phyloP scores from a whole-genome alignment of 2,329 filamentous ascomycete species.

The Cladosporium sp. region DNA sequence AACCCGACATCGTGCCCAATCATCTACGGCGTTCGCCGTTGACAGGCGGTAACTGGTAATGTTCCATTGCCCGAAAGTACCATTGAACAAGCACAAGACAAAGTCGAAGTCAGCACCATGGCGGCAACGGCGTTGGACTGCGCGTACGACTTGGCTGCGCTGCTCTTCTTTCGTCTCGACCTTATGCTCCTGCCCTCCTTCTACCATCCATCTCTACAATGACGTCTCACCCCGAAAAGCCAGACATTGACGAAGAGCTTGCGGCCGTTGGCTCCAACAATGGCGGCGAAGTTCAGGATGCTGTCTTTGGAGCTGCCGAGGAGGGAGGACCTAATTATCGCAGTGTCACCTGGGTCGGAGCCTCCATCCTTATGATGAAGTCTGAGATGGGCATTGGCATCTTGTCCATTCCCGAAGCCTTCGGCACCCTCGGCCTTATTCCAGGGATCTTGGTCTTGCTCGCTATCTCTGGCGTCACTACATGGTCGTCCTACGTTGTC shows the following conservation, averaged over 20 bases:
- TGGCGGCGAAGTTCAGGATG: slow-evolving; percentile 16
- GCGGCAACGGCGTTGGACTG: not conserved
- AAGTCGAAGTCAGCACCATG: not conserved
- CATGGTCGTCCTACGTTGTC: slow-evolving; percentile 46
- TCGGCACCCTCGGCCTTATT: slow-evolving; percentile 42
- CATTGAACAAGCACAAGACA: not conserved
- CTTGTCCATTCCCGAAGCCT: slow-evolving; percentile 43
- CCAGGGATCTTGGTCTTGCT: slow-evolving; percentile 43
- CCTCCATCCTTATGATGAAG: slow-evolving; percentile 42
- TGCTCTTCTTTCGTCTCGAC: not conserved
- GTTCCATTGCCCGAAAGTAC: not conserved
- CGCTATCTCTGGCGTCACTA: slow-evolving; percentile 38
- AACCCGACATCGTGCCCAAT: not conserved
- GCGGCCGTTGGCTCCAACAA: slow-evolving; percentile 7
- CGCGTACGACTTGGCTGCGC: not conserved
- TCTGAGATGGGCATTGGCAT: slow-evolving; percentile 42
- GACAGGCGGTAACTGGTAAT: not conserved
- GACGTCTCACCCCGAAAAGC: slow-evolving; percentile 1
- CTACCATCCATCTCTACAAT: not conserved
- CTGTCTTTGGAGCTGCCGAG: slow-evolving; percentile 17
- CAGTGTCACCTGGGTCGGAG: slow-evolving; percentile 36
- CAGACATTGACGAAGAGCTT: not conserved
- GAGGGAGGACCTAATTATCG: slow-evolving; percentile 17
- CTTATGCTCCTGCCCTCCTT: not conserved
- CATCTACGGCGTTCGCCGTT: not conserved